A percentile compares a stretch with the other conserved stretches of the same genome.
phyloP scores from a whole-genome alignment of 495 filamentous ascomycete species.

The Massariosphaeria phaeospora region DNA sequence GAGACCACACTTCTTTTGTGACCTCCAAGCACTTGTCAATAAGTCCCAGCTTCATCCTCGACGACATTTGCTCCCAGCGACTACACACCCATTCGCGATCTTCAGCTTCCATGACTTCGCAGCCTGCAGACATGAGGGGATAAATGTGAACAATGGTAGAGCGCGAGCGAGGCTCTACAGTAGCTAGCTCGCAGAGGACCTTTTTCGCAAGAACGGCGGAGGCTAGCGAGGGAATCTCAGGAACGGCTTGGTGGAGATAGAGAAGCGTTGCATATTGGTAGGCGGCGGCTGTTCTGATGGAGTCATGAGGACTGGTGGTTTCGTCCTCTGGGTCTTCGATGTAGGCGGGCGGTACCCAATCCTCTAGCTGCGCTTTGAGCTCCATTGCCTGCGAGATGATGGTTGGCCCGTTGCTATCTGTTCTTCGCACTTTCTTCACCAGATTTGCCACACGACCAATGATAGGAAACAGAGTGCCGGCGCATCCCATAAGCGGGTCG shows the following conservation, averaged over 20 bases:
- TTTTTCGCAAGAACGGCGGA: conserved; percentile 58
- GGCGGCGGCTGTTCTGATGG: conserved; percentile 66
- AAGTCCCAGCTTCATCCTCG: conserved; percentile 65
- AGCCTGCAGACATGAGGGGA: conserved; percentile 67
- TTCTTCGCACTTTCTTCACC: conserved; percentile 58
- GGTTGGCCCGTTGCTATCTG: conserved; percentile 53
- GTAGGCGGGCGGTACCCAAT: conserved; percentile 56
- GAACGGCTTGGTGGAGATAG: conserved; percentile 73
- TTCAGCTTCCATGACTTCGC: conserved; percentile 57
- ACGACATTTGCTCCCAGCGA: conserved; percentile 60
- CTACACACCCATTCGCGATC: conserved; percentile 65
- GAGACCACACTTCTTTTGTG: conserved; percentile 53
- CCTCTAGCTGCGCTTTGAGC: conserved; percentile 57
- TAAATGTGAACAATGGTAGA: conserved; percentile 74
- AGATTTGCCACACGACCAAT: conserved; percentile 67
- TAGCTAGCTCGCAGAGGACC: conserved; percentile 58
- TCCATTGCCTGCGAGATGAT: conserved; percentile 63
- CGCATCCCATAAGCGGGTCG: conserved; percentile 74
- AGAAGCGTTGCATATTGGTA: conserved; percentile 72
- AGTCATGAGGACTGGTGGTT: conserved; percentile 59
- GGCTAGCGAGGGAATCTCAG: conserved; percentile 60
- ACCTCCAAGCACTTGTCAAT: conserved; percentile 60
- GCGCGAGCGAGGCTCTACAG: conserved; percentile 58
- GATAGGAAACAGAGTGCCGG: conserved; percentile 65
- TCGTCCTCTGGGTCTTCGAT: conserved; percentile 61